phyloP scores from a whole-genome alignment of 2,329 filamentous ascomycete genomes.

The Colletotrichum sp. region DNA sequence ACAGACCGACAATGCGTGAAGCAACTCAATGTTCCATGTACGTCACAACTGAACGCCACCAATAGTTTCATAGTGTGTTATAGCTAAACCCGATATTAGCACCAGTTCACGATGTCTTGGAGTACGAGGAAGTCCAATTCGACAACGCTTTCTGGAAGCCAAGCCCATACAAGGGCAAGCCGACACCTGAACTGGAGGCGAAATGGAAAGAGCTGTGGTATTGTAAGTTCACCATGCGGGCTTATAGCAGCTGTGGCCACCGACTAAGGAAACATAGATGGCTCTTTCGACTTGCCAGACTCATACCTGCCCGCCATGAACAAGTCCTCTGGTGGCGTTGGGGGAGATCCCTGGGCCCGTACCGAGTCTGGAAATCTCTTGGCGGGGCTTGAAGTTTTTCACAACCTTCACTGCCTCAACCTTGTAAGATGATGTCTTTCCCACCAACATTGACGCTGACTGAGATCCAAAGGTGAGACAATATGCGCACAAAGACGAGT shows the following conservation, averaged over 20 bases:
- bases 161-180: conserved; percentile 8
- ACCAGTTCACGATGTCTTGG: not conserved
- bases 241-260: not conserved
- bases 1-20: not conserved
- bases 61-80: not conserved
- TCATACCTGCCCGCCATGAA: not conserved
- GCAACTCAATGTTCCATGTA: not conserved
- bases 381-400: conserved; percentile 59
- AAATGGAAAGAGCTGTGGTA: conserved; percentile 8
- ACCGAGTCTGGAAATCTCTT: not conserved
- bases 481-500: not conserved
- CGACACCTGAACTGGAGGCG: not conserved
- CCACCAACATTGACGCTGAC: not conserved
- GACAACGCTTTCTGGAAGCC: conserved; percentile 8
- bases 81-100: not conserved
- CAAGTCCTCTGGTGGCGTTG: not conserved
- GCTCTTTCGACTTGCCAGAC: conserved; percentile 3
- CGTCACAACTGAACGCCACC: not conserved
- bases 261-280: not conserved
- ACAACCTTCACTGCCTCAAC: conserved; percentile 58
- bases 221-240: not conserved
- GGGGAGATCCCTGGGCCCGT: not conserved
- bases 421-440: conserved; percentile 33
- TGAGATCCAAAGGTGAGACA: conserved; percentile 28
- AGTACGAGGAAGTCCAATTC: conserved; percentile 7